Conservation (phyloP, 148 eudicot genomes). For the Cornus controversa region DNA sequence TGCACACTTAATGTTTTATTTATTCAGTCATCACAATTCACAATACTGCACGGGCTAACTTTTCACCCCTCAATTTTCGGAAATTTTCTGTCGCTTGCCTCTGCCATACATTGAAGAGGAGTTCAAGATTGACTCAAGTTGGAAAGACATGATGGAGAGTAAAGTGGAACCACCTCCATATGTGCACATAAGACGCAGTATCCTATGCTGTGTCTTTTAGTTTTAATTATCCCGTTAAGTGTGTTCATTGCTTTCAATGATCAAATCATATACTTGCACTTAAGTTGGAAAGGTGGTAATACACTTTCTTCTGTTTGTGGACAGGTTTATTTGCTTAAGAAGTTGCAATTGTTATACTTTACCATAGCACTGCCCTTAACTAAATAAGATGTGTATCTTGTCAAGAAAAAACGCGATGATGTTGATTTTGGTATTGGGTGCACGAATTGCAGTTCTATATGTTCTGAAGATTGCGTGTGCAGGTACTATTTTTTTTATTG, state of each 20-base stretch:
- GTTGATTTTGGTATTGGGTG: constrained; percentile 59
- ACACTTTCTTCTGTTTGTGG: not conserved
- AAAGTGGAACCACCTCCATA: constrained; percentile 65
- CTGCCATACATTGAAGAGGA: constrained; percentile 65
- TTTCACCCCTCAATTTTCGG: constrained; percentile 36
- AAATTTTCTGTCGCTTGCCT: constrained; percentile 63
- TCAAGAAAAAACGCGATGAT: constrained; percentile 70
- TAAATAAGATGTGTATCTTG: constrained; percentile 66
- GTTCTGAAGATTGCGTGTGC: constrained; percentile 83
- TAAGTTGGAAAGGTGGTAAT: not conserved
- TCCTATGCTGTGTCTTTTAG: constrained; percentile 37
- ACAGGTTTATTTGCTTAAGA: constrained; percentile 4
- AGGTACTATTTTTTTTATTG: constrained; percentile 41
- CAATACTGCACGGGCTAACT: constrained; percentile 3
- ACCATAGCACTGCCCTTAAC: constrained; percentile 29
- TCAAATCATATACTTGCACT: not conserved
- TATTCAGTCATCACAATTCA: not conserved
- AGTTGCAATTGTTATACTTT: not conserved
- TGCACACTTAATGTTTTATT: not conserved
- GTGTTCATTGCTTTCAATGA: not conserved
- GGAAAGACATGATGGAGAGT: constrained; percentile 44
- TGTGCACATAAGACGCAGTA: constrained; percentile 87
- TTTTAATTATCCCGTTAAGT: not conserved
- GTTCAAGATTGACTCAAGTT: constrained; percentile 54
- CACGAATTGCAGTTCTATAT: constrained; percentile 58